A percentile compares a stretch with the other conserved stretches of the same genome.
Conservation (phyloP, 1,139 yeast genomes). For the Blastobotrys raffinosifermentans region DNA sequence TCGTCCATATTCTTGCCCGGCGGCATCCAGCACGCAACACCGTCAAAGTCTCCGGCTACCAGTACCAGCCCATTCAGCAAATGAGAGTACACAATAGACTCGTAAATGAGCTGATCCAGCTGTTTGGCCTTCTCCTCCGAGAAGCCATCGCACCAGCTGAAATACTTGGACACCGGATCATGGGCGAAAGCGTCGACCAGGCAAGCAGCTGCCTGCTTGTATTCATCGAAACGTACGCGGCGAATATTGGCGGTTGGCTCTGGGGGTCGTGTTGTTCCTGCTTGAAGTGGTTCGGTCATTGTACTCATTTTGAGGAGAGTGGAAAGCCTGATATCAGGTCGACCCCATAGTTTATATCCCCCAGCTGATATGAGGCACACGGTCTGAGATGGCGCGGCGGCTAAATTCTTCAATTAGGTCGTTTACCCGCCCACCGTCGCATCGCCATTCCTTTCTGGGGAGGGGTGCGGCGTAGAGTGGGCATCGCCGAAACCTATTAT, state of each 20-base stretch:
- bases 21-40: constrained; percentile 57
- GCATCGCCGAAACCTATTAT: too few species aligned
- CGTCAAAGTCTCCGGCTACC: constrained; percentile 50
- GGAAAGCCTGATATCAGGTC: too few species aligned
- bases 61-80: constrained; percentile 50
- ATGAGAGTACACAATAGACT: constrained; percentile 53
- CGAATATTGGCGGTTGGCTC: constrained; percentile 12
- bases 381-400: too few species aligned
- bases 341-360: too few species aligned
- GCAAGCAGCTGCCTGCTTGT: constrained; percentile 49
- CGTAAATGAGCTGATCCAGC: constrained; percentile 47
- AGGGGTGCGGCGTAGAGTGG: too few species aligned
- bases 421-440: too few species aligned
- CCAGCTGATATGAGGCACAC: too few species aligned
- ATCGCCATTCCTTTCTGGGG: too few species aligned
- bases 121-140: constrained; percentile 34
- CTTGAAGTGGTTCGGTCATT: too few species aligned
- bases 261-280: too few species aligned
- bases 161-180: constrained; percentile 48
- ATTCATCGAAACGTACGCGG: constrained; percentile 39
- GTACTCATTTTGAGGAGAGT: too few species aligned
- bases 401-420: too few species aligned
- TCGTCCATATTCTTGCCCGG: constrained; percentile 49
- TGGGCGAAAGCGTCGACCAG: constrained; percentile 46
- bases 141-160: constrained; percentile 41